Conservation (phyloP, 345 rosid species). For the Populus davidiana region DNA sequence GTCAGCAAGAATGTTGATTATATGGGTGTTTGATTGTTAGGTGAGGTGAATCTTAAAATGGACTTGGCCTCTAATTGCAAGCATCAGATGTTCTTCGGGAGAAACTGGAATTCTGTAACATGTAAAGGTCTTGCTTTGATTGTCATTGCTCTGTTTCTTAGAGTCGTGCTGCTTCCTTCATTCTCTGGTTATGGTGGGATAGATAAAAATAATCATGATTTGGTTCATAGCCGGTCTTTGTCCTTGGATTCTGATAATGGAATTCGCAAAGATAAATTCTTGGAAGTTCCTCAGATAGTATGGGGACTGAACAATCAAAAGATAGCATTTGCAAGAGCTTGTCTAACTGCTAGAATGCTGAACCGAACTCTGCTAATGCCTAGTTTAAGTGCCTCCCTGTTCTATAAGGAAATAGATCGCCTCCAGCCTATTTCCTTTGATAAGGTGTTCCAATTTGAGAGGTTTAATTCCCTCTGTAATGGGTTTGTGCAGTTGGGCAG, state of each 20-base stretch:
- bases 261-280: slow-evolving; percentile 56
- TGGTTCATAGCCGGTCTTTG: slow-evolving; percentile 20
- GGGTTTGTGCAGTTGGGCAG: slow-evolving; percentile 73
- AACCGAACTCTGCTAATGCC: slow-evolving; percentile 93
- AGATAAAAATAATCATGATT: slow-evolving; percentile 19
- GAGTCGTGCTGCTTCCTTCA: slow-evolving; percentile 42
- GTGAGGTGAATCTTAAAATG: slow-evolving; percentile 3
- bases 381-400: slow-evolving; percentile 84
- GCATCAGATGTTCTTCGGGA: slow-evolving; percentile 7
- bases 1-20: background rate
- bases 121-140: slow-evolving; percentile 59
- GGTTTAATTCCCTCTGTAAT: slow-evolving; percentile 63
- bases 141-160: slow-evolving; percentile 46
- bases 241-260: slow-evolving; percentile 31
- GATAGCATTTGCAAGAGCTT: slow-evolving; percentile 95
- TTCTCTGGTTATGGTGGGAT: slow-evolving; percentile 30
- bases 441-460: slow-evolving; percentile 67
- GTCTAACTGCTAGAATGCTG: slow-evolving; percentile 78
- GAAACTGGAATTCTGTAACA: slow-evolving; percentile 38
- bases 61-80: slow-evolving; percentile 3
- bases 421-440: slow-evolving; percentile 78
- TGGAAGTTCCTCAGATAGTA: slow-evolving; percentile 90
- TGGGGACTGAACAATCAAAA: slow-evolving; percentile 99
- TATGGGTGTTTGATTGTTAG: background rate
- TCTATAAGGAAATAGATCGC: slow-evolving; percentile 79